Evolutionary conservation across 495 filamentous ascomycete genomes (phyloP), one percentile per base, ranked within the genome.

Genomic region (Margaritispora aquatica): DNA sequence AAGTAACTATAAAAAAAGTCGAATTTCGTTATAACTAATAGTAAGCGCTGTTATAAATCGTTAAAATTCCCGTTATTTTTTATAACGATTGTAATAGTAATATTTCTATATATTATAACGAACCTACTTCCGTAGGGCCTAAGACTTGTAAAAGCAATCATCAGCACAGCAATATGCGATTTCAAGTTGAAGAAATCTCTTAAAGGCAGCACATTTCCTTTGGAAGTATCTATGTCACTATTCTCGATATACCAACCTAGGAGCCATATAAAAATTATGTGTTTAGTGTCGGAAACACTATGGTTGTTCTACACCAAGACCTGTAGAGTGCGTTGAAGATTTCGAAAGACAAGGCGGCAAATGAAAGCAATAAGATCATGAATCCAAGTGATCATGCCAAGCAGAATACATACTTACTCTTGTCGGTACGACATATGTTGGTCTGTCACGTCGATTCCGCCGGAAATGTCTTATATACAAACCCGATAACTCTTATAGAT

Each of bases 401-500:
- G 47, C 54, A 24, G 17, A 13, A 24, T 13, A 62, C 22, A 10
- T 62, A 62, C 24, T 48, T 62, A 23, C 47, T 58, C 36, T 48
- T 62, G 31, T 58, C 60, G 17, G 48, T 62, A 48, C 24, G 60
- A 58, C 49, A 62, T 53, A 22, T 62, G 11, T 23, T 62, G 47
- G 7, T 62, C 3, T 57, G 48, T 26, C 60, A 52, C 22, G 53
- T 57, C 8, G 54, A 27, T 51, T 46, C 47, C 2, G 26, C 36
- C 1, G 51, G 36, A 22, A 34, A 21, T 8, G 46, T 60, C 19
- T 49, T 36, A 47, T 55, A 49, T 22, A 54, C 58, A 1, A n/a
- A 26, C 11, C 60, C 54, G 24, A 53, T 27, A 57, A 20, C 24
- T 54, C 19, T 53, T 34, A 24, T 61, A 20, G 38, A 61, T 22